phyloP scores from a whole-genome alignment of 2,329 filamentous ascomycete genomes.

The Aureobasidium sp. region DNA sequence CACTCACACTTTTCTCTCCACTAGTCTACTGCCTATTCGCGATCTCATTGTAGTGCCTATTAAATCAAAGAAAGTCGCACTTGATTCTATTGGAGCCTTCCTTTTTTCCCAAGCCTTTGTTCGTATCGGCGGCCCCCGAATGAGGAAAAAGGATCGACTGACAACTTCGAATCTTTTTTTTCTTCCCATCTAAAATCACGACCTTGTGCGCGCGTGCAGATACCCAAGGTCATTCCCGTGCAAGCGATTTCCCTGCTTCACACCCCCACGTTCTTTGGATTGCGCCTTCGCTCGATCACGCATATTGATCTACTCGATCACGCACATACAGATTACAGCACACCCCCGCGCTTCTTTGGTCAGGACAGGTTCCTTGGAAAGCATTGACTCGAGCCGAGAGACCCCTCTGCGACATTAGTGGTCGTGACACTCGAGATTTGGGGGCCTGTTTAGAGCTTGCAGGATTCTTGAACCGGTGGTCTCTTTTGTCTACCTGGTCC shows the following conservation, averaged over 20 bases:
- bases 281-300: conserved; percentile 6
- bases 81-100: background rate
- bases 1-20: background rate
- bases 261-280: conserved; percentile 10
- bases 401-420: background rate
- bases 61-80: conserved; percentile 1
- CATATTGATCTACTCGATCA: conserved; percentile 14
- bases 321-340: conserved; percentile 2
- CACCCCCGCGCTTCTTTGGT: conserved; percentile 1
- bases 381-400: background rate
- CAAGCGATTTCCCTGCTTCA: background rate
- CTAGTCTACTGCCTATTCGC: background rate
- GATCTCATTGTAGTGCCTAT: background rate
- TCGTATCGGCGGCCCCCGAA: conserved; percentile 1
- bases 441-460: conserved; percentile 3
- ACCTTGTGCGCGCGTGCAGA: conserved; percentile 2
- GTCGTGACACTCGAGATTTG: conserved; percentile 7
- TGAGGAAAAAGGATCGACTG: background rate
- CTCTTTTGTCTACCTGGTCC: background rate
- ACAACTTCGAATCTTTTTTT: background rate
- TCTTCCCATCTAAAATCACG: background rate
- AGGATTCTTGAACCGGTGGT: background rate
- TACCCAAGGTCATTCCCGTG: background rate
- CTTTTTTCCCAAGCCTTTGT: background rate
- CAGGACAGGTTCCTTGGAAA: background rate